Evolutionary conservation across 345 rosid species (phyloP).

Genomic region (Garcia nutans): DNA sequence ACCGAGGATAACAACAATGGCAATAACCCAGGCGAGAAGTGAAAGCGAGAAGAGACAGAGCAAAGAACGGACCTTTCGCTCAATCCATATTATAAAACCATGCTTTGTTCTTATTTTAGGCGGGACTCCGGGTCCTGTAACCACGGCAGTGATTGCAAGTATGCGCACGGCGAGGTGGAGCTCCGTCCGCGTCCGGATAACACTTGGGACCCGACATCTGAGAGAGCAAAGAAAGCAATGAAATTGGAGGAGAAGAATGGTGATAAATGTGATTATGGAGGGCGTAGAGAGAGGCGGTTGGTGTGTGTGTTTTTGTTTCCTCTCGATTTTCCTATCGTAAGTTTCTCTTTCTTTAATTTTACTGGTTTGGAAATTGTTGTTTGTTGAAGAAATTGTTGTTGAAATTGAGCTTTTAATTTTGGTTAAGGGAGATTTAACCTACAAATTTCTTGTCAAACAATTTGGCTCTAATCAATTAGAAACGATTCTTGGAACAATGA

Average conservation of each 20-base stretch:
- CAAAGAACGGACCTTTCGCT: constrained; percentile 24
- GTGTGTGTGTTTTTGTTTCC: no score
- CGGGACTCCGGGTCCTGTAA: constrained; percentile 52
- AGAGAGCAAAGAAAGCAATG: constrained; percentile 73
- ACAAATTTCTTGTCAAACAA: no score
- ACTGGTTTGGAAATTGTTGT: no score
- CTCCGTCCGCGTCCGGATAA: constrained; percentile 69
- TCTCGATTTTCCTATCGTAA: no score
- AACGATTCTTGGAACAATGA: no score
- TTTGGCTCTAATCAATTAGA: no score
- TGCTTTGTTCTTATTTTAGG: constrained; percentile 86
- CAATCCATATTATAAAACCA: constrained; percentile 63
- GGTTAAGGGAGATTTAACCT: no score
- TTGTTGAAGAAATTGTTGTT: no score
- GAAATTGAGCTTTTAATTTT: no score
- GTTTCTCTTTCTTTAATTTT: no score
- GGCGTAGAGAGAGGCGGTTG: no score
- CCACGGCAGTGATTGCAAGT: constrained; percentile 73
- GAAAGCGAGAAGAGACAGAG: constrained; percentile 49
- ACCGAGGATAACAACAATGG: neutral
- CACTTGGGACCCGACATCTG: constrained; percentile 97
- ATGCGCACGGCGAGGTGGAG: constrained; percentile 89
- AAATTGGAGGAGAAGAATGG: constrained; percentile 38
- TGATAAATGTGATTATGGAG: constrained; percentile 19
- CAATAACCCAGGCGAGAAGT: constrained; percentile 45